Base-by-base conservation (phyloP, 192 early-diverging fungal species). In the Linnemannia elongata region DNA sequence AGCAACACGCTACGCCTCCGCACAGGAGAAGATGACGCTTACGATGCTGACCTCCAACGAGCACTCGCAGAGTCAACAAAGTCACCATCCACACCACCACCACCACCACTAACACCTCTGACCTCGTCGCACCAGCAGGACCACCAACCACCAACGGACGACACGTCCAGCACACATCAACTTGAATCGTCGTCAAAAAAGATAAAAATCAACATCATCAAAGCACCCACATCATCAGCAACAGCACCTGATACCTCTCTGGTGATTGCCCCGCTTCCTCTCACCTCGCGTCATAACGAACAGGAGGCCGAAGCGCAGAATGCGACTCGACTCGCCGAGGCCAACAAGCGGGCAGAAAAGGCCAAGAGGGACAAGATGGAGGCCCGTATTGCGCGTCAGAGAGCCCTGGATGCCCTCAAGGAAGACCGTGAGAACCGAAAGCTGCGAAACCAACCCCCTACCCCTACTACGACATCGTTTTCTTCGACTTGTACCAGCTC, bases 161-260 rank as follows among this genome's bases (percentile, higher is more conserved):
- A n/a, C 4, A 72, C 70, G 17, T 42, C 70, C 70, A 42, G 22
- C 70, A 1, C 70, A 38, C 70, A 42, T 9, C 74, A 39, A 2
- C n/a, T 66, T 12, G 74, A 55, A 22, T 36, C 55, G 57, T 38
- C 79, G 1, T 22, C 76, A 18, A 86, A 86, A 38, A 86, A 81
- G 68, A 81, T 87, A 44, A 87, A 87, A 41, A 87, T 87, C 71
- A 87, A 87, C 71, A 87, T 87, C 49, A 33, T 87, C 8, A 72
- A 63, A 10, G 41, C 42, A 55, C 54, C 69, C 18, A 18, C 80
- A 36, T 42, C 68, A n/a, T 9, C 72, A 27, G 38, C 66, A 0
- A 75, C 72, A 12, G 52, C 76, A 55, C 70, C 49, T 18, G 49
- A 20, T 52, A 52, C 49, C 4, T n/a, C 24, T 30, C 10, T 18